phyloP scores from a whole-genome alignment of 805 yeast genomes.

The Hanseniaspora taiwanica region DNA sequence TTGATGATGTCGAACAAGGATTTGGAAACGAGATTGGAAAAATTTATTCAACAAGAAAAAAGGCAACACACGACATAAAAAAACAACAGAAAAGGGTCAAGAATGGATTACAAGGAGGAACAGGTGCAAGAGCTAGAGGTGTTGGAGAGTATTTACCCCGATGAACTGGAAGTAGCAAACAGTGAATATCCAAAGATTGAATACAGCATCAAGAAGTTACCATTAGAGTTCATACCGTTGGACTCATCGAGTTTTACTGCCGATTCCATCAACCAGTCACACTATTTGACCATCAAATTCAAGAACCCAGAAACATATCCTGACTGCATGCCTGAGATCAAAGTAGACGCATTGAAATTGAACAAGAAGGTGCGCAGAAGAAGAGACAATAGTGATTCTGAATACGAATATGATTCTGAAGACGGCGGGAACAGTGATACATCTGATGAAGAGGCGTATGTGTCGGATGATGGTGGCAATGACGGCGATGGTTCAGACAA shows the following conservation, averaged over 20 bases:
- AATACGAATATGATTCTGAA: slow-evolving; percentile 14
- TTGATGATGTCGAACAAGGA: too few species aligned
- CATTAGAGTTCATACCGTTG: slow-evolving; percentile 41
- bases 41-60: too few species aligned
- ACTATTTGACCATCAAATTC: slow-evolving; percentile 45
- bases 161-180: slow-evolving; percentile 43
- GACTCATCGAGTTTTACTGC: slow-evolving; percentile 8
- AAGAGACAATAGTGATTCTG: slow-evolving; percentile 14
- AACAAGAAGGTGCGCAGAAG: slow-evolving; percentile 23
- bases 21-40: too few species aligned
- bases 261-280: slow-evolving; percentile 38
- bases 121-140: slow-evolving; percentile 86
- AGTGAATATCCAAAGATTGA: slow-evolving; percentile 33
- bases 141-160: slow-evolving; percentile 84
- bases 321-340: slow-evolving; percentile 49
- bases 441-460: slow-evolving; percentile 25
- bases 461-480: slow-evolving; percentile 23
- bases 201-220: slow-evolving; percentile 30
- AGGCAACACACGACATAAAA: too few species aligned
- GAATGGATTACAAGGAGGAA: slow-evolving; percentile 38
- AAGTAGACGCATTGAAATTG: slow-evolving; percentile 22
- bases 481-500: slow-evolving; percentile 15
- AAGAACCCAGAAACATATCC: slow-evolving; percentile 73
- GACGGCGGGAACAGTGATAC: slow-evolving; percentile 19
- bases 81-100: background rate